These are phyloP conservation scores for Elongisporangium prolatum DNA, from an alignment of 352 stramenopile species.

Conservation along the genomic window DNA sequence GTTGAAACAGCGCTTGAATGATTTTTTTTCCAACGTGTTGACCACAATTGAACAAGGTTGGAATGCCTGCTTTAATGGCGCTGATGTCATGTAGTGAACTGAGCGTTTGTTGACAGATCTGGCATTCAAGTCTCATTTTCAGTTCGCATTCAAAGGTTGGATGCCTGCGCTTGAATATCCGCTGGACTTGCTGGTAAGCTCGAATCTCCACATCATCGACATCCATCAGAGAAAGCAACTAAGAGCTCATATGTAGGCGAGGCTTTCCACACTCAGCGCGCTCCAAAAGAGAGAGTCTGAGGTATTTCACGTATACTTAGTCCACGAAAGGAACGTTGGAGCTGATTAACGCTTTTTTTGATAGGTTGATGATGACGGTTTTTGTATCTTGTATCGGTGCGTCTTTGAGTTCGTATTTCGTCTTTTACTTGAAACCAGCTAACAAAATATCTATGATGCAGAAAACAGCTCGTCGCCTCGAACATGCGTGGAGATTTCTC, in stretches of 20 bases:
- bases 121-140: conserved; percentile 29
- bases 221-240: background rate
- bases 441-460: background rate
- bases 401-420: background rate
- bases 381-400: conserved; percentile 18
- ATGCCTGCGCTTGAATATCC: conserved; percentile 40
- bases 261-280: conserved; percentile 15
- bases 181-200: conserved; percentile 32
- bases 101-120: conserved; percentile 21
- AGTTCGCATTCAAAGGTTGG: conserved; percentile 40
- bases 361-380: background rate
- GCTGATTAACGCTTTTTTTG: background rate
- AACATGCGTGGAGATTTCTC: conserved; percentile 29
- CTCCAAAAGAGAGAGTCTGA: conserved; percentile 10
- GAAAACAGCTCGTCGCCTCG: conserved; percentile 23
- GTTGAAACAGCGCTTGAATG: conserved; percentile 21
- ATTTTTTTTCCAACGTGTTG: conserved; percentile 19
- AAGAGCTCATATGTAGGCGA: conserved; percentile 4
- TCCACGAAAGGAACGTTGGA: background rate
- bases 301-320: background rate
- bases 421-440: background rate
- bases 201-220: background rate
- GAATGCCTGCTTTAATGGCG: background rate
- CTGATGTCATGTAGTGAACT: background rate
- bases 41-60: conserved; percentile 19